phyloP scores from a whole-genome alignment of 768 basidiomycete species.

The Zangia roseola region DNA sequence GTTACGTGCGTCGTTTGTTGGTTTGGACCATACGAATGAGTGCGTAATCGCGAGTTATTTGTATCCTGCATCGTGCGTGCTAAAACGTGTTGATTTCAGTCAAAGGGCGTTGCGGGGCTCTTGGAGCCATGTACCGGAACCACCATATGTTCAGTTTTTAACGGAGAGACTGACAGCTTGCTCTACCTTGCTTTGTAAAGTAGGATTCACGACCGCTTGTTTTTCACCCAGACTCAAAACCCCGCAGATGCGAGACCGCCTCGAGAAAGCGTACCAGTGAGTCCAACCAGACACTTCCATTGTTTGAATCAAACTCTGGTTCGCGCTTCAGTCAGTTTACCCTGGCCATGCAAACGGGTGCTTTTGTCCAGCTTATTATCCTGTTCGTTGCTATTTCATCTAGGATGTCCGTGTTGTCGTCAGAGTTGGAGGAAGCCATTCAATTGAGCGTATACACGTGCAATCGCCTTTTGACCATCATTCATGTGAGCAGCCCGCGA shows the following conservation, averaged over 20 bases:
- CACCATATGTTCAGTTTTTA: slow-evolving; percentile 32
- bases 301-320: background rate
- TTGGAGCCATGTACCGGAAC: slow-evolving; percentile 62
- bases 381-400: slow-evolving; percentile 61
- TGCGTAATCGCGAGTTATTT: slow-evolving; percentile 6
- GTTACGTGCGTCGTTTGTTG: slow-evolving; percentile 30
- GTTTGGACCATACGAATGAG: slow-evolving; percentile 25
- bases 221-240: slow-evolving; percentile 1
- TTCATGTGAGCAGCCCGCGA: slow-evolving; percentile 31
- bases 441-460: slow-evolving; percentile 28
- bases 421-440: slow-evolving; percentile 44
- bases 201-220: slow-evolving; percentile 19
- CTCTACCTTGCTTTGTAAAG: slow-evolving; percentile 46
- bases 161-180: slow-evolving; percentile 37
- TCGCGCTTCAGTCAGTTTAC: slow-evolving; percentile 49
- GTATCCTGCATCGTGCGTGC: background rate
- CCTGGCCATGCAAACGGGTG: slow-evolving; percentile 66
- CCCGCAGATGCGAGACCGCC: slow-evolving; percentile 44
- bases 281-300: slow-evolving; percentile 11
- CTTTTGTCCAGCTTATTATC: slow-evolving; percentile 70
- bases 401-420: slow-evolving; percentile 47
- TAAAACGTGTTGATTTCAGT: slow-evolving; percentile 32
- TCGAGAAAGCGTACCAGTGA: slow-evolving; percentile 56
- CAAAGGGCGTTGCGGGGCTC: slow-evolving; percentile 53
- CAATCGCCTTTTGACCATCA: slow-evolving; percentile 25